phyloP scores from a whole-genome alignment of 257 asterid species.

The Solanum bulbocastanum region DNA sequence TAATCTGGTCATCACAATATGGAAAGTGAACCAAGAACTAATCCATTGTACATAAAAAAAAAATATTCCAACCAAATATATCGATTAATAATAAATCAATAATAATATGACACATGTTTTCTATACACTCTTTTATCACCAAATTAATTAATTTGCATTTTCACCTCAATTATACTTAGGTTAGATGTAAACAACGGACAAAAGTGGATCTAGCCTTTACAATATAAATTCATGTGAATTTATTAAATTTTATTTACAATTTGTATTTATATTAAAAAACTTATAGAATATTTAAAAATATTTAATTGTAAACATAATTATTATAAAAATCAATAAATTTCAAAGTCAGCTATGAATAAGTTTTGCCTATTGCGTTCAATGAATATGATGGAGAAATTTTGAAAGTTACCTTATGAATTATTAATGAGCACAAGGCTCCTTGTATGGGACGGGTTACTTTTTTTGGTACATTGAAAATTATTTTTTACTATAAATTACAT shows the following conservation, averaged over 20 bases:
- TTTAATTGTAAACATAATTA: background rate
- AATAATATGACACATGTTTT: background rate
- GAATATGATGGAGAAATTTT: background rate
- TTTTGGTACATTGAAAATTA: background rate
- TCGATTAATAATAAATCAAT: background rate
- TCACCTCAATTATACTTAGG: background rate
- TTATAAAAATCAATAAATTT: background rate
- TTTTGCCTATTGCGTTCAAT: background rate
- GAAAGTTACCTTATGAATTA: background rate
- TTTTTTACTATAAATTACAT: background rate
- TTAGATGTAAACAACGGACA: background rate
- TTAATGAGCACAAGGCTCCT: background rate
- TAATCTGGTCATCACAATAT: background rate
- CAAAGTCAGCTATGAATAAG: background rate
- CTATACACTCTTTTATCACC: background rate
- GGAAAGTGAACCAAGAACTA: background rate
- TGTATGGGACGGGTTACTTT: background rate
- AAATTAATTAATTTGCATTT: background rate
- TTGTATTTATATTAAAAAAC: no score
- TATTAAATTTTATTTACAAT: background rate
- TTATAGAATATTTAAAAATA: background rate
- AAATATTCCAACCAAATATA: background rate
- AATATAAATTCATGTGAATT: no score
- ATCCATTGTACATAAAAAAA: background rate
- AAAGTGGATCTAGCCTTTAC: background rate